Conservation (phyloP, 108 stramenopile species). For the Nannochloropsis oceanica region DNA sequence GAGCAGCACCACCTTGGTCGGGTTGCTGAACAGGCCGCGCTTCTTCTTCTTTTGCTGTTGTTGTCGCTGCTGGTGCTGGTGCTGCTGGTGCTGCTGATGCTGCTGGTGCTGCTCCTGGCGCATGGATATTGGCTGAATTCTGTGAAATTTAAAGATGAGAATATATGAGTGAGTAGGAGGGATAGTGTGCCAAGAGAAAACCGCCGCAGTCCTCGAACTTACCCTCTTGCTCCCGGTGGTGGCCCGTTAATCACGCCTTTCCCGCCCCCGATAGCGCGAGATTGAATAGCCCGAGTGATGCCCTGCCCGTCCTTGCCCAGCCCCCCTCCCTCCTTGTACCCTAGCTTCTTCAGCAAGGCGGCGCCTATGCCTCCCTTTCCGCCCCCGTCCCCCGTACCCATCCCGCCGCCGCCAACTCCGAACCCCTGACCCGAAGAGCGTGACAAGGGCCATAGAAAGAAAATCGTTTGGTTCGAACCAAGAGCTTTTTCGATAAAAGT, state of each 20-base stretch:
- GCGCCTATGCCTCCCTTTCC: constrained; percentile 9
- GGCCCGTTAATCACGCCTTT: constrained; percentile 11
- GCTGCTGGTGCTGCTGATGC: not conserved
- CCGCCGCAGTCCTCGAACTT: not conserved
- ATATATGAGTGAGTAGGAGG: too few relatives aligned
- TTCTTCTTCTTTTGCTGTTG: not conserved
- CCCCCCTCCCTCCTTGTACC: constrained; percentile 31
- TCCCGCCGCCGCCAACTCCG: not conserved
- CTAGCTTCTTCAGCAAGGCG: constrained; percentile 29
- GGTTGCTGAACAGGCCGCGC: constrained; percentile 32
- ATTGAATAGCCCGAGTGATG: constrained; percentile 25
- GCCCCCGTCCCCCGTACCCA: not conserved
- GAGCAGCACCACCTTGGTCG: constrained; percentile 32
- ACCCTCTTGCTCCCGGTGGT: constrained; percentile 10
- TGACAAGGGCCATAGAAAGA: too few relatives aligned
- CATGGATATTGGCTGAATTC: not conserved
- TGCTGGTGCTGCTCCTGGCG: not conserved
- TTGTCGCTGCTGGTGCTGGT: not conserved
- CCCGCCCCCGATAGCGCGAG: constrained; percentile 13
- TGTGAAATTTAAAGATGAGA: not conserved
- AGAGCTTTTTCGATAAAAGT: too few relatives aligned
- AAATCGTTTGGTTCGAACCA: too few relatives aligned
- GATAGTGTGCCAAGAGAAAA: too few relatives aligned
- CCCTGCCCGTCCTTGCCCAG: constrained; percentile 24
- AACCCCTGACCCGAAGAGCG: not conserved